phyloP scores from a whole-genome alignment of 148 eudicot genomes.

The Camellia lanceoleosa region DNA sequence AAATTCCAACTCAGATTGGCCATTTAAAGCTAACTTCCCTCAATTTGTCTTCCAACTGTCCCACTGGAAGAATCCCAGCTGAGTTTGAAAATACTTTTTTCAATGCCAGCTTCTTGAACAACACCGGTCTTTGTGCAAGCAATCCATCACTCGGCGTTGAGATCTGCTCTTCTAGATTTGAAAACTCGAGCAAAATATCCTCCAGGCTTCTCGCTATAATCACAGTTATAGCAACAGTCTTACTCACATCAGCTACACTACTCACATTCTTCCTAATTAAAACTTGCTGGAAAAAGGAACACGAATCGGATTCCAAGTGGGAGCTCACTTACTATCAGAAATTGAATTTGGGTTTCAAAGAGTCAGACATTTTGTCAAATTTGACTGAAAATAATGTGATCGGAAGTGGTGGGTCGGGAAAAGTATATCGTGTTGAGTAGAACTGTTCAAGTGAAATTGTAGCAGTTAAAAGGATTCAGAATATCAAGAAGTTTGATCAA shows the following conservation, averaged over 20 bases:
- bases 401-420: conserved; percentile 40
- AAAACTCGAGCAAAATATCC: too few species aligned
- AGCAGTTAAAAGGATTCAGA: conserved; percentile 39
- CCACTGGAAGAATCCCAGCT: too few species aligned
- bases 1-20: too few species aligned
- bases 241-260: conserved; percentile 13
- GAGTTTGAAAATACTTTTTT: too few species aligned
- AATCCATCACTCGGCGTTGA: too few species aligned
- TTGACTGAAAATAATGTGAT: conserved; percentile 30
- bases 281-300: conserved; percentile 13
- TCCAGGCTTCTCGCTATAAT: background rate
- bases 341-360: conserved; percentile 23
- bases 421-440: conserved; percentile 25
- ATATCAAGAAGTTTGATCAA: conserved; percentile 20
- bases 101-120: too few species aligned
- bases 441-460: conserved; percentile 22
- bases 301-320: conserved; percentile 20
- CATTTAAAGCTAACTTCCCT: too few species aligned
- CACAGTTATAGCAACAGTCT: background rate
- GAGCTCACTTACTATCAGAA: conserved; percentile 35
- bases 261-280: conserved; percentile 12
- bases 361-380: conserved; percentile 23
- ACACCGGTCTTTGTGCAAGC: too few species aligned
- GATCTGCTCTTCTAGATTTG: too few species aligned
- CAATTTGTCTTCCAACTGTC: too few species aligned